Base-by-base conservation (phyloP, 306 rosid species). In the Malus orientalis region DNA sequence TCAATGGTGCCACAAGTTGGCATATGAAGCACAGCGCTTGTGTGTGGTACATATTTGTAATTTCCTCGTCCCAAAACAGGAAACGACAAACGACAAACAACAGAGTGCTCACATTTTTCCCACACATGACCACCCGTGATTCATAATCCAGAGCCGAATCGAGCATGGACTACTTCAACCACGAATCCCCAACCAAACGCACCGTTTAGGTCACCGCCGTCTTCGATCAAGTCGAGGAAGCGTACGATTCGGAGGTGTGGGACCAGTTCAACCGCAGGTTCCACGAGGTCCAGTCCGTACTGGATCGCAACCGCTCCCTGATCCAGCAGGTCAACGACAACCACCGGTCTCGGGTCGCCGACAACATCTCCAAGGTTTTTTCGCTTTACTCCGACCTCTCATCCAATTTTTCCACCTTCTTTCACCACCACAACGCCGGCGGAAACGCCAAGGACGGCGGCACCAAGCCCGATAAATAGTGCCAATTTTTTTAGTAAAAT, bases 311-410 rank as follows among this genome's bases (percentile, higher is more conserved):
- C 81, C 84, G 98, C 6, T 57, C 44, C 2, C 78, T 94, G 81
- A 92, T 92, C 80, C 96, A 90, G 71, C 95, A 90, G 69, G 98
- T 92, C 76, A 94, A 89, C 83, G 90, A 92, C 67, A 94, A 94
- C 55, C 98, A 94, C 54, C 96, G 88, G 73, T 89, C 96, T 0
- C 68, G 95, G 71, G 76, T 90, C 23, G 85, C 87, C 0, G 90
- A 83, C 76, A 95, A 92, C 78, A 91, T 94, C 47, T 82, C 90
- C 12, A 88, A 90, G 88, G 96, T 95, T 79, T 92, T 81, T 6
- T 82, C 88, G 15, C 83, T 94, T 11, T 92, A 92, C 86, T 90
- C 95, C 22, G 89, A 89, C 81, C 90, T 95, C 77, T 86, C 88
- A 12, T 69, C 86, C 69, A 32, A 30, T 30, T 30, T 30, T 30